Evolutionary conservation across 352 stramenopile species (phyloP).

Genomic region (Blastocystis sp.): DNA sequence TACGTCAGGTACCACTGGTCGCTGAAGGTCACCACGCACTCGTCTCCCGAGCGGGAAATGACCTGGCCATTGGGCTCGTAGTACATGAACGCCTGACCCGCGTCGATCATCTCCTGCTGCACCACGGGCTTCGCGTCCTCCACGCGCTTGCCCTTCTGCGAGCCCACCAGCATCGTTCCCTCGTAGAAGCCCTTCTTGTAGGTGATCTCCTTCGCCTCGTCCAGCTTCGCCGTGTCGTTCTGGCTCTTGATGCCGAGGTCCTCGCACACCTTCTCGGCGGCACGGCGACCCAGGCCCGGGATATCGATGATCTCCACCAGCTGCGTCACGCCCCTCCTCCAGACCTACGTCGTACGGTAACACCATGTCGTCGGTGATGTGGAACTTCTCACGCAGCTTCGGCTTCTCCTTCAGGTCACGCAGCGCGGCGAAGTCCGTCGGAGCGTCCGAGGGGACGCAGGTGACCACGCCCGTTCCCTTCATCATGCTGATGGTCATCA

Average conservation of each 20-base stretch:
- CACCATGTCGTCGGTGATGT: constrained; percentile 92
- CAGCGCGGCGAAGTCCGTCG: constrained; percentile 96
- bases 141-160: constrained; percentile 80
- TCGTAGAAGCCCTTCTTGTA: constrained; percentile 99
- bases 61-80: constrained; percentile 94
- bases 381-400: constrained; percentile 91
- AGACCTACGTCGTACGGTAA: constrained; percentile 76
- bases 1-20: constrained; percentile 97
- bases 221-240: constrained; percentile 97
- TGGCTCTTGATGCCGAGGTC: constrained; percentile 93
- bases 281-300: constrained; percentile 86
- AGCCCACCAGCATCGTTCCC: constrained; percentile 87
- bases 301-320: constrained; percentile 96
- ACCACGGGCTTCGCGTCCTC: constrained; percentile 91
- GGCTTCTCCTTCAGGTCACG: constrained; percentile 94
- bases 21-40: constrained; percentile 94
- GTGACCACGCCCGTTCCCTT: constrained; percentile 98
- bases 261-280: constrained; percentile 85
- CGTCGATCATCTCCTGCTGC: constrained; percentile 86
- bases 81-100: constrained; percentile 84
- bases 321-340: neutral
- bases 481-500: constrained; percentile 96
- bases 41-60: constrained; percentile 88
- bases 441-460: constrained; percentile 91
- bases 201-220: constrained; percentile 88